Percentiles rank a stretch among this genome's conserved stretches.
Evolutionary conservation across 2,329 filamentous ascomycete species (phyloP).

Genomic region (Hypoxylon sp.): DNA sequence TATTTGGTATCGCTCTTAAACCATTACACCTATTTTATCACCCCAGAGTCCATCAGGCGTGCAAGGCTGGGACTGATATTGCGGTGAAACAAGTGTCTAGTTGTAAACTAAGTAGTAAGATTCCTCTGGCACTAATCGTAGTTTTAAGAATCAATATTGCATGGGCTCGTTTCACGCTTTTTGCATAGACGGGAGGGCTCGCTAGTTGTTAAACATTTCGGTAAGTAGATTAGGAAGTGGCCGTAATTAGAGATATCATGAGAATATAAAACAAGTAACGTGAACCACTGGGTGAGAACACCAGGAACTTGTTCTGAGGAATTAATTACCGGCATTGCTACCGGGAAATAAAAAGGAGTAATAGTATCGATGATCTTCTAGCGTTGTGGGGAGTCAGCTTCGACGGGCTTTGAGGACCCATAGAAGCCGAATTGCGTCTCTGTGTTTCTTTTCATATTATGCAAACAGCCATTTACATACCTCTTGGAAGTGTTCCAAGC

Average conservation of each 20-base stretch:
- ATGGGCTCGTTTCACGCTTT: background rate
- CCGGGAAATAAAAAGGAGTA: slow-evolving; percentile 16
- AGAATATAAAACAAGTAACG: background rate
- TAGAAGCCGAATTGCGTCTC: background rate
- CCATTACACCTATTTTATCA: background rate
- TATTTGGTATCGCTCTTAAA: background rate
- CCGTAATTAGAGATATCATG: background rate
- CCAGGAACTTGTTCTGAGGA: background rate
- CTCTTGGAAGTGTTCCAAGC: slow-evolving; percentile 17
- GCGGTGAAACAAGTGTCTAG: background rate
- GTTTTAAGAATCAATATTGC: too few relatives aligned
- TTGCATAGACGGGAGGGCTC: background rate
- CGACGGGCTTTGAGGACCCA: background rate
- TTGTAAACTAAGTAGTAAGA: background rate
- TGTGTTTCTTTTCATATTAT: background rate
- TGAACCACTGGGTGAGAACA: background rate
- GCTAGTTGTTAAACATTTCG: background rate
- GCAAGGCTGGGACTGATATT: background rate
- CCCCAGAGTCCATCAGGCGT: background rate
- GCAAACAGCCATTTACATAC: slow-evolving; percentile 7
- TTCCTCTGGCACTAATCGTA: too few relatives aligned
- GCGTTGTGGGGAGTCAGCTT: background rate
- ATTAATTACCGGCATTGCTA: slow-evolving; percentile 13
- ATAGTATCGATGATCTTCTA: slow-evolving; percentile 22
- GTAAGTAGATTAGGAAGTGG: background rate